A percentile compares a stretch with the other conserved stretches of the same genome.
phyloP scores from a whole-genome alignment of 306 rosid species.

The Cucurbita moschata region DNA sequence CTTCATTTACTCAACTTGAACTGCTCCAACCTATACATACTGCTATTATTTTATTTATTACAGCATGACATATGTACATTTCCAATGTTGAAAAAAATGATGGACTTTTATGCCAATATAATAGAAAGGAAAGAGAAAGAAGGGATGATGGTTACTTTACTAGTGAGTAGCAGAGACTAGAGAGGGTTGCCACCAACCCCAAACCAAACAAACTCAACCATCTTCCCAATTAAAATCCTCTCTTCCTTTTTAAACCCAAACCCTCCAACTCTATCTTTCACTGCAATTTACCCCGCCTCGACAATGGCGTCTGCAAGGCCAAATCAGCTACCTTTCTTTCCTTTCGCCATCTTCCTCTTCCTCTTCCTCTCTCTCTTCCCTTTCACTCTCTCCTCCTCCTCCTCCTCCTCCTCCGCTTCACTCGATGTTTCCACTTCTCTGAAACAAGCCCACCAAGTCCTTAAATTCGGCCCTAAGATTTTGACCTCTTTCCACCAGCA shows the following conservation, averaged over 20 bases:
- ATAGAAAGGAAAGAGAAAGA: neutral
- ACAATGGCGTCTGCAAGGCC: neutral
- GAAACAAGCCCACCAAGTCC: conserved; percentile 35
- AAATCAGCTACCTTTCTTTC: neutral
- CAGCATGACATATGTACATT: neutral
- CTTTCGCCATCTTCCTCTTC: conserved; percentile 8
- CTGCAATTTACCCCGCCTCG: neutral
- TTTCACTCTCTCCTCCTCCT: conserved; percentile 8
- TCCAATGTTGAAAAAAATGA: neutral
- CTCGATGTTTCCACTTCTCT: conserved; percentile 51
- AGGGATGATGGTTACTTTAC: neutral
- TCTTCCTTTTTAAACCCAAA: conserved; percentile 2
- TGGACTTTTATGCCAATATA: neutral
- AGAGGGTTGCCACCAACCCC: conserved; percentile 1
- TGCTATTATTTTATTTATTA: neutral
- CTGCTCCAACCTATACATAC: neutral
- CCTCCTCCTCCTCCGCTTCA: conserved; percentile 10
- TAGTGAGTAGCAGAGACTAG: neutral
- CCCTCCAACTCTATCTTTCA: neutral
- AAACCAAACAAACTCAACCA: conserved; percentile 7
- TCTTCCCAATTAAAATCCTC: neutral
- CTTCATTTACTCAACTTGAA: neutral
- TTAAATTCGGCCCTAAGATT: conserved; percentile 21
- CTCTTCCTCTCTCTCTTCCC: conserved; percentile 7
- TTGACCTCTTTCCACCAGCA: conserved; percentile 5